phyloP scores from a whole-genome alignment of 352 stramenopile species.

The Discostella stelligera region DNA sequence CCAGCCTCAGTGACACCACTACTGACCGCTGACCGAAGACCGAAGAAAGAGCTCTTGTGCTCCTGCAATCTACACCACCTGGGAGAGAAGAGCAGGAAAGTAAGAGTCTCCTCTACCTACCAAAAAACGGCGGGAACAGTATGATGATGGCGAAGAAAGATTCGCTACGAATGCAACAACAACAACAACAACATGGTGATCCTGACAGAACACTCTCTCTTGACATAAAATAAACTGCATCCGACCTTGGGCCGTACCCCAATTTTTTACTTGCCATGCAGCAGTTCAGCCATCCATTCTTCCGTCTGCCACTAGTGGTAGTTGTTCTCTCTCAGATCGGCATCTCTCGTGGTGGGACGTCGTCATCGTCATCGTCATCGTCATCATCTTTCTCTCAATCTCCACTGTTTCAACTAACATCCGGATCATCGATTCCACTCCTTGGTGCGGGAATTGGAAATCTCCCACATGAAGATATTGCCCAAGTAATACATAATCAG shows the following conservation, averaged over 20 bases:
- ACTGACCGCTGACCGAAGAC: too few species aligned
- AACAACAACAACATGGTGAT: too few species aligned
- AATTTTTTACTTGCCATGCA: background rate
- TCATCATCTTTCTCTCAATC: background rate
- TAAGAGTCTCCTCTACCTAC: too few species aligned
- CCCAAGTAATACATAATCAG: constrained; percentile 28
- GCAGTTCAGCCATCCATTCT: background rate
- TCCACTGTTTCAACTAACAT: constrained; percentile 28
- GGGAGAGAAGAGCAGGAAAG: too few species aligned
- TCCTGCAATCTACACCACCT: too few species aligned
- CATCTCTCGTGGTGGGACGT: background rate
- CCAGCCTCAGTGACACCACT: too few species aligned
- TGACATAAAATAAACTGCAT: too few species aligned
- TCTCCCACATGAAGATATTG: constrained; percentile 61
- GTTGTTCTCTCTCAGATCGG: background rate
- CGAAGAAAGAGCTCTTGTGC: too few species aligned
- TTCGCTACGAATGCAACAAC: too few species aligned
- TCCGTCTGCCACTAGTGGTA: background rate
- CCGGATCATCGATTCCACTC: constrained; percentile 60
- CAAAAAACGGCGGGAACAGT: background rate
- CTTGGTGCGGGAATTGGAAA: constrained; percentile 81
- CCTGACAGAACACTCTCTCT: too few species aligned
- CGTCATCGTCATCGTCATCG: too few species aligned
- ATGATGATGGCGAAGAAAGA: background rate
- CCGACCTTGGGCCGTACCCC: too few species aligned